These are phyloP conservation scores for Trichophyton simii DNA, from an alignment of 2,329 filamentous ascomycete genomes.

Conservation along the genomic window DNA sequence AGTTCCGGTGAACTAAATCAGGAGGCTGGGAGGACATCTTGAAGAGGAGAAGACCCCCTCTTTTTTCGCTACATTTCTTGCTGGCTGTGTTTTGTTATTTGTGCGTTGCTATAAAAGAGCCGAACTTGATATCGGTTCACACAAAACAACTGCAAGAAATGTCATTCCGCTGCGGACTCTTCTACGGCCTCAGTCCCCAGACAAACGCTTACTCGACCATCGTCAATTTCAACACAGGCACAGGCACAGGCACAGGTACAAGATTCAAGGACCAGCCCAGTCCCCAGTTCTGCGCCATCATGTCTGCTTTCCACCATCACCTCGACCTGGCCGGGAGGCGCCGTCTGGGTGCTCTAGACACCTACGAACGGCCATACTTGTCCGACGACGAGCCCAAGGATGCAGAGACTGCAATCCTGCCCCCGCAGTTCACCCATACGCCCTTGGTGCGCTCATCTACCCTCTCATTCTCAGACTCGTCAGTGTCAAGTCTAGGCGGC, in stretches of 20 bases:
- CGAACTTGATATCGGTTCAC: neutral
- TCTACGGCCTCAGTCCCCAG: neutral
- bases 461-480: neutral
- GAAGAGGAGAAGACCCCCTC: neutral
- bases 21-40: neutral
- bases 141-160: neutral
- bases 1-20: neutral
- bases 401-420: neutral
- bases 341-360: neutral
- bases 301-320: slow-evolving; percentile 1
- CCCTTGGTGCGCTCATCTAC: neutral
- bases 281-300: neutral
- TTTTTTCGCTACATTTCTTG: neutral
- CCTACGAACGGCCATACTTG: neutral
- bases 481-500: neutral
- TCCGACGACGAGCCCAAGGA: slow-evolving; percentile 1
- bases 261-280: neutral
- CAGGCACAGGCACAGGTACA: neutral
- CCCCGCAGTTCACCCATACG: neutral
- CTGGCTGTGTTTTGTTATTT: neutral
- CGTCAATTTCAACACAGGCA: neutral
- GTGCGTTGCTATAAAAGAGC: neutral
- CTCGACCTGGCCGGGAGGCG: neutral
- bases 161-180: slow-evolving; percentile 2
- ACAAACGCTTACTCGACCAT: slow-evolving; percentile 3